Base-by-base conservation (phyloP, 306 rosid species). In the Aeschynomene evenia region DNA sequence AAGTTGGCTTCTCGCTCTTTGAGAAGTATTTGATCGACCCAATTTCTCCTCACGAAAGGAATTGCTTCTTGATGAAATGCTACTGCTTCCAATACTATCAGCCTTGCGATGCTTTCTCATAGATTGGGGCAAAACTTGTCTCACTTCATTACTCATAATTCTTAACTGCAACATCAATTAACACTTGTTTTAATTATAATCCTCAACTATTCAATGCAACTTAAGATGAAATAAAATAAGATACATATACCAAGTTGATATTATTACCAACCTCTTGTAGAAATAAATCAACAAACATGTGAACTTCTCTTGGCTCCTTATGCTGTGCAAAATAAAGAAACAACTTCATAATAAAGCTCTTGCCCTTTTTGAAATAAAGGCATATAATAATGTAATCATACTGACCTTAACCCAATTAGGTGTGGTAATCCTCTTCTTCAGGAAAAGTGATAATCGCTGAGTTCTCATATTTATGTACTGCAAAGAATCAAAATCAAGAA, bases 281-380 rank as follows among this genome's bases (percentile, higher is more conserved):
- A 79, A 94, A 87, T 74, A 94, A 77, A 79, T 90, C 98, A 55
- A 94, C 92, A 63, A 87, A 94, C 97, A 88, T 94, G 64, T 89
- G 97, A 79, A 94, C 96, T 85, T 87, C 98, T 75, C 97, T 83
- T 29, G 98, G 98, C 83, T 90, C 99, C 88, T 91, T 94, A 79
- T 90, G 97, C 96, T 94, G 94, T 31, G 63, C 74, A 81, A 76
- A 77, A 46, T 45, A 65, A 4, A 61, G 15, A 61, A 51, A 59
- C 29, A 65, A 58, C 43, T 20, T 45, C 50, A 48, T 63, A 80
- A 29, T 55, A 46, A 62, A 63, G 33, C 13, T 61, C 67, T 59
- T 68, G 64, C 18, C 16, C 62, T n/a, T 54, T 33, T 33, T 51
- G 22, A 65, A 54, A 50, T 15, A 39, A 42, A 74, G 46, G 71